Conservation (phyloP, 2,329 filamentous ascomycete species). For the Fusarium succisae region DNA sequence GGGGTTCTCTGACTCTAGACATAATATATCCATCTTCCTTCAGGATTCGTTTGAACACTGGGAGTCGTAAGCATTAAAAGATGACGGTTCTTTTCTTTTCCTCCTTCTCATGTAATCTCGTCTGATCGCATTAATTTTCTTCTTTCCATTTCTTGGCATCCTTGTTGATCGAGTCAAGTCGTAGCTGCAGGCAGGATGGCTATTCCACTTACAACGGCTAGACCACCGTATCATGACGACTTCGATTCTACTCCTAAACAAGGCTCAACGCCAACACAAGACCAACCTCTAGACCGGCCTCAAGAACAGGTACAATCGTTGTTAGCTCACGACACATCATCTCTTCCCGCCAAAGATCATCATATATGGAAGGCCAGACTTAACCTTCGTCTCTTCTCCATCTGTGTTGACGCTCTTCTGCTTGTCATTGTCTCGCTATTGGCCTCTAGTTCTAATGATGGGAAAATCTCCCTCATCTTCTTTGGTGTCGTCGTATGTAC, state of each 20-base stretch:
- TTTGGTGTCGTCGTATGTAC: constrained; percentile 18
- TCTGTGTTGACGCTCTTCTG: constrained; percentile 17
- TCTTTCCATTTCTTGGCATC: neutral
- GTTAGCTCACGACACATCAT: neutral
- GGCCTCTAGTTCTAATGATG: neutral
- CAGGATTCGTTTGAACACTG: constrained; percentile 1
- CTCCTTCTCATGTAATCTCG: neutral
- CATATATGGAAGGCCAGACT: constrained; percentile 11
- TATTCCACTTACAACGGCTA: neutral
- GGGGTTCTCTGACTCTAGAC: constrained; percentile 3
- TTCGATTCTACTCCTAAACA: neutral
- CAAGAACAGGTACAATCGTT: neutral
- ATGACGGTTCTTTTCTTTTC: neutral
- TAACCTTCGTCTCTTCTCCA: constrained; percentile 23
- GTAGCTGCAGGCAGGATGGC: neutral
- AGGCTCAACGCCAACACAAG: neutral
- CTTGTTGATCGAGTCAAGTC: neutral
- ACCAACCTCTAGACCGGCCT: neutral
- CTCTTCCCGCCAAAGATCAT: neutral
- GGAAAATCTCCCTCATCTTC: neutral
- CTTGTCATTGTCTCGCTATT: constrained; percentile 5
- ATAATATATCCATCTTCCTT: neutral
- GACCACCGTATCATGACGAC: neutral
- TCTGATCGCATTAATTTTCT: neutral
- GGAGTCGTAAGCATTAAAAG: neutral